Base-by-base conservation (phyloP, 208 protist species). In the Acanthamoeba healyi region DNA sequence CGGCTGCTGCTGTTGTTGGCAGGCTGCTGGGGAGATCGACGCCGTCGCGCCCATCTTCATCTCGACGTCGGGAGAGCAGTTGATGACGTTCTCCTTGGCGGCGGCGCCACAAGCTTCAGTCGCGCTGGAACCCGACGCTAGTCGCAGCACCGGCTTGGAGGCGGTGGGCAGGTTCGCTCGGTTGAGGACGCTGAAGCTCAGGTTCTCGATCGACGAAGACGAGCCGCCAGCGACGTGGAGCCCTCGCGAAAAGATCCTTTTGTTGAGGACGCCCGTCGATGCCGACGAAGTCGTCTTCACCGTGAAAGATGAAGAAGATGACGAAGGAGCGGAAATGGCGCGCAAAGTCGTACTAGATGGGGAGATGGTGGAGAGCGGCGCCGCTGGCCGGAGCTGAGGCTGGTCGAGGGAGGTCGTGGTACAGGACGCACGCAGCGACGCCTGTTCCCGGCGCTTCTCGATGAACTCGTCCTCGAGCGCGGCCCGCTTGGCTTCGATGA, bases 191-290 rank as follows among this genome's bases (percentile, higher is more conserved):
- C 29, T 26, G 61, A 70, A 70, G 61, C 61, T 70, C 61, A 70
- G 19, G 22, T 70, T 70, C 22, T 70, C 61, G 14, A 70, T 7
- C 9, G 14, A 7, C 7, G 14, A 24, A 70, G 61, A 26, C 61
- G 19, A 24, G 22, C 6, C 22, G 7, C 7, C 7, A 24, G 14
- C 26, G 14, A 36, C 10, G 61, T 10, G 61, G 61, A 26, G 14
- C 29, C 61, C 61, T 70, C 61, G 61, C 61, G 61, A 70, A 70
- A 34, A 70, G 61, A 70, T 70, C 9, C 61, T 70, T 26, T 70
- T 70, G 26, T 70, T 70, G 61, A 70, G 61, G 61, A 61, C 15
- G 54, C 54, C n/a, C n/a, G n/a, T 61, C 22, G n/a, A n/a, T n/a
- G 54, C 12, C 54, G 54, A 61, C 12, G 54, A 61, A 61, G 54